Base-by-base conservation (phyloP, 2,329 filamentous ascomycete genomes). In the Penicillium sclerotigenum region DNA sequence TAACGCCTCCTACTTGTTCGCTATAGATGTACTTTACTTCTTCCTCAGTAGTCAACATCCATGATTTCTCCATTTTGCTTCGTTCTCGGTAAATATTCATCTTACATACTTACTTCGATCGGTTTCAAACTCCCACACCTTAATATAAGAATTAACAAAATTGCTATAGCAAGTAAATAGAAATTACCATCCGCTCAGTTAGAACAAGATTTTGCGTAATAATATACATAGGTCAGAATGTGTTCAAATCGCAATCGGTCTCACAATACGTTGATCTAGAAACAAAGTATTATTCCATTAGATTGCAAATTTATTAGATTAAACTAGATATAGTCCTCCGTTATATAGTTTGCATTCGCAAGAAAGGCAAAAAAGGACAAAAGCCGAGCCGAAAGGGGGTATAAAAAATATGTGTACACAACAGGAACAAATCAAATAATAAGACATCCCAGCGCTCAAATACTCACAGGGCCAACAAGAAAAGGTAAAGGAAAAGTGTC, bases 81-180 rank as follows among this genome's bases (percentile, higher is more conserved):
- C 43, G 3, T 3, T 5, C 13, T 29, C n/a, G 6, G n/a, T 10
- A 11, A n/a, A 34, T 31, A 45, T 14, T 2, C 47, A 43, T 24
- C 24, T 58, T 59, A 11, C 31, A 52, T 56, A 36, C 37, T 55
- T 52, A 48, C 47, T 38, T 52, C 47, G 45, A 41, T 58, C 34
- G 26, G 22, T 26, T 29, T 46, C 13, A 37, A 22, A 52, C 46
- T 14, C 22, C 40, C 3, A 26, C 2, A 18, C 42, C 16, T 46
- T 26, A n/a, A n/a, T 34, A n/a, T 13, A 20, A 51, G 49, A 29
- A 29, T 36, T 29, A 31, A 24, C n/a, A 22, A 34, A 14, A 16
- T 18, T 14, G 4, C 37, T 22, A 13, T 3, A 22, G 16, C n/a
- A 45, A n/a, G 8, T n/a, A 2, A 16, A 42, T 24, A 29, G 18